Evolutionary conservation across 805 yeast genomes (phyloP).

Genomic region (Metschnikowia continentalis): DNA sequence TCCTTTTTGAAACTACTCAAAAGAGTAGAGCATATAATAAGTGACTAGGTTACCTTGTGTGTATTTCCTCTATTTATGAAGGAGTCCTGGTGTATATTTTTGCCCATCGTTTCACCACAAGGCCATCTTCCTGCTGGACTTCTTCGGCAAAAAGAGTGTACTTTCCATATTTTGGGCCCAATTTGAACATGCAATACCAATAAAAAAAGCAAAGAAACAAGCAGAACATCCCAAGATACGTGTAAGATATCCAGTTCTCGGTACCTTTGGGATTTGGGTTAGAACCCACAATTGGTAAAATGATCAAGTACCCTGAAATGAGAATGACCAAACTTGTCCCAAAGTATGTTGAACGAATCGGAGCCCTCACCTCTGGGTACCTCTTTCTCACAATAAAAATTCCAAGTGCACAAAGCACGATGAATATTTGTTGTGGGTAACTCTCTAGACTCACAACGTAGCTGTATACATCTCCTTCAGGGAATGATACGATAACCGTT

Average conservation of each 20-base stretch:
- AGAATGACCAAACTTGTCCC: conserved; percentile 47
- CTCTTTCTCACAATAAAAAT: conserved; percentile 49
- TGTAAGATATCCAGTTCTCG: conserved; percentile 46
- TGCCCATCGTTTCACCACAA: conserved; percentile 54
- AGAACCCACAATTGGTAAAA: conserved; percentile 45
- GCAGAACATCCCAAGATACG: conserved; percentile 41
- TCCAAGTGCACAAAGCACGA: conserved; percentile 53
- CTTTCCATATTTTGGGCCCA: conserved; percentile 43
- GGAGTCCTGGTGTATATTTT: conserved; percentile 22
- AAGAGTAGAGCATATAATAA: conserved; percentile 13
- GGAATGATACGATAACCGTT: conserved; percentile 34
- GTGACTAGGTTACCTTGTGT: neutral
- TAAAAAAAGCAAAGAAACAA: conserved; percentile 43
- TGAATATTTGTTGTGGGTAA: conserved; percentile 47
- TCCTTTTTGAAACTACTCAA: conserved; percentile 11
- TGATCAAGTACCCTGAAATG: conserved; percentile 44
- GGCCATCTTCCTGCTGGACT: conserved; percentile 50
- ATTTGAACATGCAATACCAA: conserved; percentile 52
- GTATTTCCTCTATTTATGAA: neutral
- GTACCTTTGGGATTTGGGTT: conserved; percentile 40
- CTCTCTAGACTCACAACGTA: conserved; percentile 51
- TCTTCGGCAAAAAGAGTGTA: conserved; percentile 45
- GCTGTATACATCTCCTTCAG: conserved; percentile 48
- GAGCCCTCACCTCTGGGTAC: conserved; percentile 45
- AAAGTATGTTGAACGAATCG: conserved; percentile 46